Conservation (phyloP, 441 rosid species). For the Pelargonium myrrhifolium region DNA sequence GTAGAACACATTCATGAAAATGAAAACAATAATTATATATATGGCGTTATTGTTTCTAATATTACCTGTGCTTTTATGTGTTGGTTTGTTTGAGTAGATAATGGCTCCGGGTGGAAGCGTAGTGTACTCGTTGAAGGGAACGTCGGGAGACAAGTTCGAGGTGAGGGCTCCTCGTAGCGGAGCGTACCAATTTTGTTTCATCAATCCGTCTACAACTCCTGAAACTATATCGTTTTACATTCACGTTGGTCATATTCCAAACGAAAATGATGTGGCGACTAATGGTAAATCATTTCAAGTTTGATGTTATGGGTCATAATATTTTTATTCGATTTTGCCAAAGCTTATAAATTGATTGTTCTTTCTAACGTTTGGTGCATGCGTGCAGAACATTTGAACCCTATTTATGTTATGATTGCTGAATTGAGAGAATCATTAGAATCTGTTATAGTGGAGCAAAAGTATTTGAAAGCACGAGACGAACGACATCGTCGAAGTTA, state of each 20-base stretch:
- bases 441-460: constrained; percentile 79
- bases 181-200: constrained; percentile 87
- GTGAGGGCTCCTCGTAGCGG: constrained; percentile 53
- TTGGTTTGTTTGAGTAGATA: constrained; percentile 34
- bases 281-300: constrained; percentile 37
- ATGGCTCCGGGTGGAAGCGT: constrained; percentile 58
- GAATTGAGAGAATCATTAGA: constrained; percentile 91
- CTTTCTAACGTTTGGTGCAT: neutral
- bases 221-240: constrained; percentile 86
- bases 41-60: too few species aligned
- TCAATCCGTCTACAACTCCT: constrained; percentile 77
- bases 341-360: neutral
- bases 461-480: constrained; percentile 85
- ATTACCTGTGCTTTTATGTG: neutral
- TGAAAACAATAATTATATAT: too few species aligned
- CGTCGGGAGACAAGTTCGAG: constrained; percentile 84
- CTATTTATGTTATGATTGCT: constrained; percentile 85
- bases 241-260: constrained; percentile 91
- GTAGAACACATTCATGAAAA: too few species aligned
- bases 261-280: constrained; percentile 72
- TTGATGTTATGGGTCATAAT: neutral
- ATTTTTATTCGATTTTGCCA: too few species aligned
- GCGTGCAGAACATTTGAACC: constrained; percentile 80
- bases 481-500: constrained; percentile 81
- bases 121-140: constrained; percentile 56